Evolutionary conservation across 176 grass and related monocot genomes (phyloP).

Genomic region (Oropetium thomaeum): DNA sequence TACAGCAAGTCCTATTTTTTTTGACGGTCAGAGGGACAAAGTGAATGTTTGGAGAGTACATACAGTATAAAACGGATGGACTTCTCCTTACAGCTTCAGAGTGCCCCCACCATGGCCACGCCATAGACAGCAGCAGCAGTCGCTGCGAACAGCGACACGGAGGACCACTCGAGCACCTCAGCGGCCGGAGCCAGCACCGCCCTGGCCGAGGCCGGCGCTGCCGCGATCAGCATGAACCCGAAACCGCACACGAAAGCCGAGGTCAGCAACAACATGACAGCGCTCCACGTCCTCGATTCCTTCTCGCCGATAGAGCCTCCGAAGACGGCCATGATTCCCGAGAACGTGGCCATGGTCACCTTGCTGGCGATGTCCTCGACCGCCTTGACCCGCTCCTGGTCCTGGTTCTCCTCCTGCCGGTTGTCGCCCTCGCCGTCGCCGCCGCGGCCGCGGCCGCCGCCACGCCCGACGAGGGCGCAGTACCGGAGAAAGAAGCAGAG

Average conservation of each 20-base stretch:
- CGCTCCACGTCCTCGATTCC: not conserved
- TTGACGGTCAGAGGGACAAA: too few species aligned
- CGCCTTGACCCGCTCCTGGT: not conserved
- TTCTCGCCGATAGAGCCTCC: not conserved
- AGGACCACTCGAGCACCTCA: not conserved
- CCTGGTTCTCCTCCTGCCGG: not conserved
- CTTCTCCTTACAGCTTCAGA: not conserved
- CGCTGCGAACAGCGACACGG: not conserved
- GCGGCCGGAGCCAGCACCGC: not conserved
- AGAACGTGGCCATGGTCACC: not conserved
- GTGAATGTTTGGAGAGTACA: too few species aligned
- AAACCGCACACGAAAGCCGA: constrained; percentile 12
- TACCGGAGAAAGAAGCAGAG: not conserved
- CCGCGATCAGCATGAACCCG: constrained; percentile 17
- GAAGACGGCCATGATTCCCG: not conserved
- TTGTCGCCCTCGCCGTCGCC: not conserved
- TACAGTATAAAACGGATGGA: too few species aligned
- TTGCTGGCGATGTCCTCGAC: constrained; percentile 10
- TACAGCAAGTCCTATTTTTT: too few species aligned
- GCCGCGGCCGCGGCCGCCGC: too few species aligned
- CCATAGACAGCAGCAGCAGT: not conserved
- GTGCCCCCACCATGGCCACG: not conserved
- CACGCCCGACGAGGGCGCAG: not conserved
- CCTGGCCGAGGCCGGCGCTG: not conserved
- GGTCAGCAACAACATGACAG: not conserved